These are phyloP conservation scores for Gracilaria caudata DNA, from an alignment of 23 red algal genomes.

Conservation along the genomic window DNA sequence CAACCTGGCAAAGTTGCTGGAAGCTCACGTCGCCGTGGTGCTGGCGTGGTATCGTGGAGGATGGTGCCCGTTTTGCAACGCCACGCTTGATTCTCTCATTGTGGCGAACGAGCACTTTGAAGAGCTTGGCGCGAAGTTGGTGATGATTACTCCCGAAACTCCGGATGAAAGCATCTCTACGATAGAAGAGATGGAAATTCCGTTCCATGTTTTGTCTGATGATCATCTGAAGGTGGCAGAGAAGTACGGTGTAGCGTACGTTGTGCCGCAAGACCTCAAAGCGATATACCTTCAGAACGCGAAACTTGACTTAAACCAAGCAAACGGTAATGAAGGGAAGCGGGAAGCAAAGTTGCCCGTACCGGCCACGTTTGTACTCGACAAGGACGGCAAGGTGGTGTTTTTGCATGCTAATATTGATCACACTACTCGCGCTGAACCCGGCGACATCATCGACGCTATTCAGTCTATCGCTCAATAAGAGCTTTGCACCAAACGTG, in stretches of 20 bases:
- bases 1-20: neutral
- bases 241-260: slow-evolving; percentile 31
- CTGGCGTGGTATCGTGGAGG: slow-evolving; percentile 42
- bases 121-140: neutral
- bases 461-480: neutral
- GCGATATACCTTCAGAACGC: neutral
- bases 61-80: slow-evolving; percentile 53
- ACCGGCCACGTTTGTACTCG: slow-evolving; percentile 32
- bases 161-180: slow-evolving; percentile 40
- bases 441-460: slow-evolving; percentile 26
- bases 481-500: neutral
- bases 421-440: slow-evolving; percentile 37
- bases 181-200: slow-evolving; percentile 25
- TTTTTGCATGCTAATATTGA: slow-evolving; percentile 20
- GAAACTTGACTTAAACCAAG: slow-evolving; percentile 20
- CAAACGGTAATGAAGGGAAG: slow-evolving; percentile 37
- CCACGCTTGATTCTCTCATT: slow-evolving; percentile 9
- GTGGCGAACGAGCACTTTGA: slow-evolving; percentile 5
- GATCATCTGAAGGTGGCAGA: slow-evolving; percentile 23
- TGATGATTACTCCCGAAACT: slow-evolving; percentile 28
- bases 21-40: slow-evolving; percentile 5
- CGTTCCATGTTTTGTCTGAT: slow-evolving; percentile 37
- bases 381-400: slow-evolving; percentile 23
- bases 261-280: slow-evolving; percentile 16
- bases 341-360: slow-evolving; percentile 16